A percentile compares a stretch with the other conserved stretches of the same genome.
Evolutionary conservation across 2,329 filamentous ascomycete species (phyloP).

Genomic region (Trichoderma oligosporum): DNA sequence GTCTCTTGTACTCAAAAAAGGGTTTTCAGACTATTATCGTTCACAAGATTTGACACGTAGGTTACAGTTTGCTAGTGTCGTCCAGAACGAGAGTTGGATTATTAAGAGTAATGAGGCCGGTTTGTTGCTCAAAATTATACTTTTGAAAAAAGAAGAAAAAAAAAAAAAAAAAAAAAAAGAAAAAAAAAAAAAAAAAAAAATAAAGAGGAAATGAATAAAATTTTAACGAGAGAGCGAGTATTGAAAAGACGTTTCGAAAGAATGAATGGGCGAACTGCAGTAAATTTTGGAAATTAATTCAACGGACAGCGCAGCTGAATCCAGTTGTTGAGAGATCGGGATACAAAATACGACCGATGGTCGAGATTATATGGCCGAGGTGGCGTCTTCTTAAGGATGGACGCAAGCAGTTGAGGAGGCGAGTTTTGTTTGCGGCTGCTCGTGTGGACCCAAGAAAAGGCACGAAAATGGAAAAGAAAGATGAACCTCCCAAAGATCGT

Average conservation of each 20-base stretch:
- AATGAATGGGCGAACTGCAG: slow-evolving; percentile 23
- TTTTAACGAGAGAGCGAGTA: slow-evolving; percentile 6
- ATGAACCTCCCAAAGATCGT: slow-evolving; percentile 16
- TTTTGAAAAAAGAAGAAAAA: slow-evolving; percentile 15
- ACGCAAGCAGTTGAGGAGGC: slow-evolving; percentile 8
- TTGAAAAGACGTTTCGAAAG: slow-evolving; percentile 23
- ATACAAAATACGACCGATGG: slow-evolving; percentile 21
- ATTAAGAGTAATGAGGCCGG: slow-evolving; percentile 4
- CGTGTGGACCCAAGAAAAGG: slow-evolving; percentile 9
- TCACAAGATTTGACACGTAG: background rate
- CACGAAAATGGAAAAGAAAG: background rate
- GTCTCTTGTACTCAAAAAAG: background rate
- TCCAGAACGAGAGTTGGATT: background rate
- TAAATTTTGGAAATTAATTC: slow-evolving; percentile 20
- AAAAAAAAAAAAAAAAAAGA: slow-evolving; percentile 21
- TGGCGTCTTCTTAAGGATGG: slow-evolving; percentile 6
- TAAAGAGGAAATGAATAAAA: slow-evolving; percentile 22
- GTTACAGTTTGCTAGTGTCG: background rate
- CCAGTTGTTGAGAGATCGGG: slow-evolving; percentile 32
- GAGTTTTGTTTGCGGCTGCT: background rate
- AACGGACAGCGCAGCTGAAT: slow-evolving; percentile 54
- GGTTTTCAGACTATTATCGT: background rate
- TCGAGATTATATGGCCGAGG: slow-evolving; percentile 15
- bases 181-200: slow-evolving; percentile 22
- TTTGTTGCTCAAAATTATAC: background rate